Base-by-base conservation (phyloP, 2,329 filamentous ascomycete genomes). In the Lachnellula hyalina region DNA sequence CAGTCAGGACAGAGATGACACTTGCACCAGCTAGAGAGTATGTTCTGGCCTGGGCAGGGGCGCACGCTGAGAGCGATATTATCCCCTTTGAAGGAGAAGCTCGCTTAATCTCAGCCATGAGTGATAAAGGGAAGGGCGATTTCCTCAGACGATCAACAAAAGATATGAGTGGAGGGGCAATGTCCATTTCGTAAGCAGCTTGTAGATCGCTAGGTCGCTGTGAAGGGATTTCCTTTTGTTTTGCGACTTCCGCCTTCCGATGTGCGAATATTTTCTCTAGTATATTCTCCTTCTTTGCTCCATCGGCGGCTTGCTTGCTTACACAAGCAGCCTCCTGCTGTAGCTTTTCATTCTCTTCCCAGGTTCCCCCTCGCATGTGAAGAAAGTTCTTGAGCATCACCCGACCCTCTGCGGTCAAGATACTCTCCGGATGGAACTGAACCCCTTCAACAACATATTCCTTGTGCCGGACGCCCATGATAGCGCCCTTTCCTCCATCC, bases 371-470 rank as follows among this genome's bases (percentile, higher is more conserved):
- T 64, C 86, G 89, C 80, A 96, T 86, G 55, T 79, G 80, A 57
- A 99, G 74, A 71, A 99, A 99, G 72, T 97, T 99, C 68, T 84
- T 86, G 69, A 99, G 83, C 89, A 99, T 96, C 36, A 81, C 74
- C 36, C 92, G 85, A 3, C 95, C 94, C 55, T 94, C 84, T 46
- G 88, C 90, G 0, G 93, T 96, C 50, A 99, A 75, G 55, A 99
- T 99, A 70, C 93, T 97, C 73, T 99, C 94, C 0, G 94, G 94
- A 65, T 99, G 94, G 65, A 97, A 99, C 69, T 99, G 94, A 15
- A 99, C 94, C 41, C 92, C 94, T 71, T 99, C 94, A n/a, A 97
- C 80, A 1, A 89, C 82, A 66, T 86, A 88, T 67, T 94, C 83
- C 75, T 93, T 96, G 76, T 99, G 94, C 46, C 94, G 86, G 46